A percentile compares a stretch with the other conserved stretches of the same genome.
phyloP scores from a whole-genome alignment of 345 rosid genomes.

The Brassica carinata region DNA sequence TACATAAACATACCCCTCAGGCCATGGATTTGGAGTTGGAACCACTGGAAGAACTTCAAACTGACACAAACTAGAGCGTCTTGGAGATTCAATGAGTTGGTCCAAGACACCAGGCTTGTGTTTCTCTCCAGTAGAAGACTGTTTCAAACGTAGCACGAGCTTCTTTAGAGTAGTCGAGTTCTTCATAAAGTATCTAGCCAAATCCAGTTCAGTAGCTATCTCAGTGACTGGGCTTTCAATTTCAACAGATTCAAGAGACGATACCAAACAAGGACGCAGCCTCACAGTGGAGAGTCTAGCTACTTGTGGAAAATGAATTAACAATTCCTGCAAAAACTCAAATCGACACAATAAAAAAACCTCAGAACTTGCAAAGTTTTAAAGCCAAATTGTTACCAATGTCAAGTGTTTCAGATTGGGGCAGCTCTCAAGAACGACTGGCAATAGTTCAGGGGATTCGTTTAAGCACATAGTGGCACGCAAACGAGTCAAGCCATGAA shows the following conservation, averaged over 20 bases:
- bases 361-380: neutral
- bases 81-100: neutral
- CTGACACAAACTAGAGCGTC: neutral
- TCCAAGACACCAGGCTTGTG: neutral
- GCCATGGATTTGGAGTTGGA: neutral
- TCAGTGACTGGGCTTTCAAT: neutral
- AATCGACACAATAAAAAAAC: neutral
- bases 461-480: neutral
- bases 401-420: neutral
- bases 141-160: neutral
- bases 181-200: constrained; percentile 14
- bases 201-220: neutral
- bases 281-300: neutral
- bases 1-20: neutral
- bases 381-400: neutral
- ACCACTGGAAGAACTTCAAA: constrained; percentile 4
- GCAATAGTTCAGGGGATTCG: neutral
- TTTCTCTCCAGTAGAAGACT: neutral
- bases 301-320: neutral
- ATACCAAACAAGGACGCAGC: constrained; percentile 1
- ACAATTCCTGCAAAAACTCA: constrained; percentile 7
- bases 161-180: constrained; percentile 11
- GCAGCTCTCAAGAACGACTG: neutral
- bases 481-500: constrained; percentile 9
- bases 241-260: constrained; percentile 21